Base-by-base conservation (phyloP, 2,329 filamentous ascomycete genomes). In the Trichoderma sp. region DNA sequence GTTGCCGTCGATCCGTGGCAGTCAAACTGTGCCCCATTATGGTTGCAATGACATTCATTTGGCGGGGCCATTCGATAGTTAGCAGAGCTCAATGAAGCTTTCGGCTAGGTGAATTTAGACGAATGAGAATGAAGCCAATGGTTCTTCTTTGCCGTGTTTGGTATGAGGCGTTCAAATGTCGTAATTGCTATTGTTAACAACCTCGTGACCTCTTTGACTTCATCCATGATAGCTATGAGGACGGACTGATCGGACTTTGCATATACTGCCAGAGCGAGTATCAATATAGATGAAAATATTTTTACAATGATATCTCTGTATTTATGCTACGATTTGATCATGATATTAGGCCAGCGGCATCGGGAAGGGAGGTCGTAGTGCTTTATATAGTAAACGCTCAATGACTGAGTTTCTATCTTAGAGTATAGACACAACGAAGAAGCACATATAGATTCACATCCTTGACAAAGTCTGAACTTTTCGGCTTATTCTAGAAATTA, bases 1-100 rank as follows among this genome's bases (percentile, higher is more conserved):
- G 58, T 37, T 26, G 54, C 54, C 13, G 64, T 26, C 49, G 64
- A 30, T 66, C 64, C 52, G 64, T 59, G 37, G 26, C 28, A 59
- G 21, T 66, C 14, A 21, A 39, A 66, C 63, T 66, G 64, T 66
- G 54, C 52, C 59, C 54, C 39, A 34, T 66, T 32, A 32, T 32
- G 13, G 54, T 18, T 16, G 54, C 26, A 30, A 28, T 55, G 39
- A 30, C 54, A 56, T n/a, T 54, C 30, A 26, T 66, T 34, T 66
- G 54, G 64, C 39, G 64, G 64, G 64, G 54, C 21, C 39, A 16
- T 18, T 51, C 32, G 39, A 37, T 16, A 26, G 37, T 24, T 24
- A 37, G 18, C 54, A 6, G 26, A 55, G 16, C 30, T 18, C 14
- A 43, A 18, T 11, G 49, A 55, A 55, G 60, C 60, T 64, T 64